Percentiles rank a stretch among this genome's conserved stretches.
phyloP scores from a whole-genome alignment of 192 early-diverging fungal species.

The Backusella australiensis region DNA sequence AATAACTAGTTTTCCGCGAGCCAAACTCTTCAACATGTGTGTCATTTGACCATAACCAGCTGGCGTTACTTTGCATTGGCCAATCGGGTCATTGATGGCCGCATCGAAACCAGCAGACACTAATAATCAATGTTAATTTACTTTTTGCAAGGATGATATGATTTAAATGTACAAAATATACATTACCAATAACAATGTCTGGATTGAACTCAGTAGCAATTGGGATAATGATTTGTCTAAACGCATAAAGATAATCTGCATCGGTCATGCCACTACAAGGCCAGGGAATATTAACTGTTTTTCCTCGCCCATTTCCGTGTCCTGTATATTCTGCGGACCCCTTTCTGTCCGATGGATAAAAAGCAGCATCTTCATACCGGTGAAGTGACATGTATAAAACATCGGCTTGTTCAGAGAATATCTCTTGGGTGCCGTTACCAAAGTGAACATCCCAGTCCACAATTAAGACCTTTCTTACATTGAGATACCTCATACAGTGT shows the following conservation, averaged over 20 bases:
- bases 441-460: slow-evolving; percentile 96
- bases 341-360: slow-evolving; percentile 70
- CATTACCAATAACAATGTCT: slow-evolving; percentile 66
- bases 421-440: slow-evolving; percentile 91
- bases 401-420: slow-evolving; percentile 72
- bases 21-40: slow-evolving; percentile 68
- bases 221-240: slow-evolving; percentile 76
- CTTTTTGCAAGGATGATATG: background rate
- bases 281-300: slow-evolving; percentile 91
- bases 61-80: slow-evolving; percentile 78
- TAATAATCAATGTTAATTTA: slow-evolving; percentile 8
- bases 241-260: slow-evolving; percentile 87
- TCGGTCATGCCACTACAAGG: slow-evolving; percentile 68
- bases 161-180: background rate
- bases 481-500: slow-evolving; percentile 49
- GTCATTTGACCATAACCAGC: slow-evolving; percentile 87
- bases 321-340: slow-evolving; percentile 62
- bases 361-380: slow-evolving; percentile 72
- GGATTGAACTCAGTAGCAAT: slow-evolving; percentile 81
- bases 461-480: slow-evolving; percentile 66
- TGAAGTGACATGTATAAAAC: slow-evolving; percentile 90
- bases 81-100: slow-evolving; percentile 78
- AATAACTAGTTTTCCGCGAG: slow-evolving; percentile 71
- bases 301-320: slow-evolving; percentile 51
- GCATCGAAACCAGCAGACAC: slow-evolving; percentile 94